phyloP scores from a whole-genome alignment of 441 rosid genomes.

The Euphorbia celastroides region DNA sequence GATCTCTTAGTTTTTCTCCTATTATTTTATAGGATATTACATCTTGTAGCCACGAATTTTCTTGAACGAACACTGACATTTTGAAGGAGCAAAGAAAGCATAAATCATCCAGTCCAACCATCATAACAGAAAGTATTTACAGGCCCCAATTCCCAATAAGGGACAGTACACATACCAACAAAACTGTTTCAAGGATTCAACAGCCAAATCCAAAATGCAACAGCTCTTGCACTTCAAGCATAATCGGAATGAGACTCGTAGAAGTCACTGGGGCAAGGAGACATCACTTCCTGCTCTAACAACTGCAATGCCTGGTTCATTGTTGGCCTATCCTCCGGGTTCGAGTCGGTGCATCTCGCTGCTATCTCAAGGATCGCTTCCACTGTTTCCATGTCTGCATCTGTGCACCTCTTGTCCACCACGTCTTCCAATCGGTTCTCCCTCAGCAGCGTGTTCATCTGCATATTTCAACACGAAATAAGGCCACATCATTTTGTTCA shows the following conservation, averaged over 20 bases:
- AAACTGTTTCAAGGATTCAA: background rate
- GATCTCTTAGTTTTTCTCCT: too few species aligned
- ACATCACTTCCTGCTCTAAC: constrained; percentile 88
- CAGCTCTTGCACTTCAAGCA: constrained; percentile 41
- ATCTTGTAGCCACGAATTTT: too few species aligned
- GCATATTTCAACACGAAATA: too few species aligned
- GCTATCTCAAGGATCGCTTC: constrained; percentile 87
- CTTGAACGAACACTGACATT: too few species aligned
- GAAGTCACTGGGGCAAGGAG: constrained; percentile 80
- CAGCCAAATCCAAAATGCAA: too few species aligned
- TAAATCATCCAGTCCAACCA: constrained; percentile 12
- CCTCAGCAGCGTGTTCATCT: constrained; percentile 78
- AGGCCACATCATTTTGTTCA: too few species aligned
- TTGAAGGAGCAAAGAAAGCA: background rate
- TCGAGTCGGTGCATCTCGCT: constrained; percentile 68
- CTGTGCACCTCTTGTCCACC: constrained; percentile 59
- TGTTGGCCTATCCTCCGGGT: constrained; percentile 69
- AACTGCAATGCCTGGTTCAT: constrained; percentile 85
- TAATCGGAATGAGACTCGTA: constrained; percentile 84
- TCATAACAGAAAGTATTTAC: constrained; percentile 21
- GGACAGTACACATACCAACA: background rate
- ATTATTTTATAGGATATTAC: too few species aligned
- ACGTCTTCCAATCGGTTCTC: constrained; percentile 70
- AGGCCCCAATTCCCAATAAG: constrained; percentile 20
- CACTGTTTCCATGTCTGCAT: constrained; percentile 57